phyloP scores from a whole-genome alignment of 768 basidiomycete species.

The Collybia mongolica region DNA sequence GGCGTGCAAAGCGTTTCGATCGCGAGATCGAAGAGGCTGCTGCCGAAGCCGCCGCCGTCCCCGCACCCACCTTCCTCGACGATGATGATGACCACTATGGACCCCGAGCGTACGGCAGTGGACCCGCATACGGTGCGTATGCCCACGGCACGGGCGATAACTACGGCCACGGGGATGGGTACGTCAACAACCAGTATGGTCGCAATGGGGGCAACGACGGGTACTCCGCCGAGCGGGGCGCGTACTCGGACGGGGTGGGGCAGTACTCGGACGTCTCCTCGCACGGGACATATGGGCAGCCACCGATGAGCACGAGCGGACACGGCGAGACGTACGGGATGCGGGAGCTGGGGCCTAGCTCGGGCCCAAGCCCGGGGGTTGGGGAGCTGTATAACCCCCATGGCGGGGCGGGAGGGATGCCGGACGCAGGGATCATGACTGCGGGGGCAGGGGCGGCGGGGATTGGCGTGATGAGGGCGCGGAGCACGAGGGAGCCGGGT shows the following conservation, averaged over 20 bases:
- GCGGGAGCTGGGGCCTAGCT: slow-evolving; percentile 24
- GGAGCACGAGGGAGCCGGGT: slow-evolving; percentile 29
- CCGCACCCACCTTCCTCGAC: slow-evolving; percentile 55
- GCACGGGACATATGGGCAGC: slow-evolving; percentile 55
- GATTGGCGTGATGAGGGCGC: slow-evolving; percentile 39
- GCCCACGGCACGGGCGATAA: no score
- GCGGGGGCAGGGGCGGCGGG: slow-evolving; percentile 35
- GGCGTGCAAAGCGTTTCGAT: slow-evolving; percentile 64
- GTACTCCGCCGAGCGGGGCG: slow-evolving; percentile 44
- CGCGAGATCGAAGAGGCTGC: slow-evolving; percentile 74
- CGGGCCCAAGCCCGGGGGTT: slow-evolving; percentile 24
- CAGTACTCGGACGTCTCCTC: slow-evolving; percentile 20
- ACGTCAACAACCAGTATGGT: neutral
- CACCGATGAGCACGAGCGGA: slow-evolving; percentile 32
- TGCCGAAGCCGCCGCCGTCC: slow-evolving; percentile 55
- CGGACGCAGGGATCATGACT: slow-evolving; percentile 8
- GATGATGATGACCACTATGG: slow-evolving; percentile 40
- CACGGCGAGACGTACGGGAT: slow-evolving; percentile 47
- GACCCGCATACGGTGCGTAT: slow-evolving; percentile 34
- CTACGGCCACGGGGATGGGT: slow-evolving; percentile 9
- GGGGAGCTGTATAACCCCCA: slow-evolving; percentile 31
- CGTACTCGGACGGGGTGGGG: slow-evolving; percentile 13
- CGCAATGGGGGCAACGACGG: slow-evolving; percentile 36
- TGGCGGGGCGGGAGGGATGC: slow-evolving; percentile 13
- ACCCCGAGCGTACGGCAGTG: slow-evolving; percentile 25